Conservation (phyloP, 768 basidiomycete species). For the Asterophora parasitica region DNA sequence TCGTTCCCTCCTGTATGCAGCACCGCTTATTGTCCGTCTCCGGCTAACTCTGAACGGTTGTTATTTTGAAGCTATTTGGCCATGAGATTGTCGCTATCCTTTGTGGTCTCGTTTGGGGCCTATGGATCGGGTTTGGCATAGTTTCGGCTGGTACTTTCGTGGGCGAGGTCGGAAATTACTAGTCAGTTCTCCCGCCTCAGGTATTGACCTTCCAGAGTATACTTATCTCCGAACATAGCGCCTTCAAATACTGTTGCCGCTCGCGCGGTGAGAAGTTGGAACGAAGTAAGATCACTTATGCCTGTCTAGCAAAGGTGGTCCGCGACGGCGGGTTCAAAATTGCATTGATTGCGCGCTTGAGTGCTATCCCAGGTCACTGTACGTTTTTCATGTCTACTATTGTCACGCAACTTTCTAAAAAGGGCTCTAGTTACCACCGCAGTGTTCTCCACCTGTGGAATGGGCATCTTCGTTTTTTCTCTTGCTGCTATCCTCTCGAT, state of each 20-base stretch:
- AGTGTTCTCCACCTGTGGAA: constrained; percentile 85
- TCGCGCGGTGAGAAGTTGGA: constrained; percentile 74
- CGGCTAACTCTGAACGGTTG: neutral
- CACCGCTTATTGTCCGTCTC: neutral
- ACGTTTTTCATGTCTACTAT: constrained; percentile 5
- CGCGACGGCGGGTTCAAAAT: constrained; percentile 87
- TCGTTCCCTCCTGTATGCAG: constrained; percentile 73
- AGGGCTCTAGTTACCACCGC: constrained; percentile 63
- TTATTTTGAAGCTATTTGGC: constrained; percentile 62
- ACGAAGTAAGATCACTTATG: constrained; percentile 50
- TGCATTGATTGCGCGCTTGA: constrained; percentile 69
- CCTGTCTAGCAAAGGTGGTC: constrained; percentile 61
- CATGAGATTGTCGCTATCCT: constrained; percentile 89
- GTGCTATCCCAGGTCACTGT: constrained; percentile 88
- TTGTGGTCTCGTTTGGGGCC: constrained; percentile 88
- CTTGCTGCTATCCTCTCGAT: constrained; percentile 77
- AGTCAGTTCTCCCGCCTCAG: constrained; percentile 39
- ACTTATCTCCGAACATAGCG: constrained; percentile 33
- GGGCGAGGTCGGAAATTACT: constrained; percentile 85
- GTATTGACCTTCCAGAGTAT: neutral
- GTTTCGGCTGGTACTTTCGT: constrained; percentile 79
- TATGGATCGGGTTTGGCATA: constrained; percentile 84
- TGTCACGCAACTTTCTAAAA: constrained; percentile 1
- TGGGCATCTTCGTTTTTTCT: constrained; percentile 73
- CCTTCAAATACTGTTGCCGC: constrained; percentile 78